Conservation (phyloP, 1,284 basidiomycete species). For the Tilletiaria anomala region DNA sequence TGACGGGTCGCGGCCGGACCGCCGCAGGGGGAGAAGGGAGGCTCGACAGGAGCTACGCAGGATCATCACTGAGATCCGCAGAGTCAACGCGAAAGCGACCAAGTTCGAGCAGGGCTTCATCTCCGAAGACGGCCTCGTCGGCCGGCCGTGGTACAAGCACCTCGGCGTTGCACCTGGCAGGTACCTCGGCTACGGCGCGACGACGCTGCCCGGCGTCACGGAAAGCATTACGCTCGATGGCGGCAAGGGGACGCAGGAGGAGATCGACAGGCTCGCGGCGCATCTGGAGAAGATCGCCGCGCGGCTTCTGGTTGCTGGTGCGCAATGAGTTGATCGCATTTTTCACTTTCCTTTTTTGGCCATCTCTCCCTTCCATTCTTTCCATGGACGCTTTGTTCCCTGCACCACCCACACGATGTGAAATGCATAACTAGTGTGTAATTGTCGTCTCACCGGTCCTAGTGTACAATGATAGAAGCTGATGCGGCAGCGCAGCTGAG, state of each 20-base stretch:
- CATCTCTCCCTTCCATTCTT: too few species aligned
- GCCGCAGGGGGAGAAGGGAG: too few species aligned
- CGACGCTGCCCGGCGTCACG: slow-evolving; percentile 65
- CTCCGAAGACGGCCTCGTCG: slow-evolving; percentile 53
- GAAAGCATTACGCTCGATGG: slow-evolving; percentile 45
- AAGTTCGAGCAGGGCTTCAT: slow-evolving; percentile 75
- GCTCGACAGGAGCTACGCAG: slow-evolving; percentile 33
- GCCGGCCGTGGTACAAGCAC: slow-evolving; percentile 64
- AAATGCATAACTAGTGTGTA: too few species aligned
- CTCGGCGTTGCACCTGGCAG: slow-evolving; percentile 77
- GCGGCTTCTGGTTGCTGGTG: slow-evolving; percentile 20
- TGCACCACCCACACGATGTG: too few species aligned
- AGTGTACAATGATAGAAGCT: slow-evolving; percentile 81
- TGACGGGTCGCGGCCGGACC: too few species aligned
- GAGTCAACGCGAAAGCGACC: slow-evolving; percentile 57
- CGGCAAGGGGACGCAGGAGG: slow-evolving; percentile 14
- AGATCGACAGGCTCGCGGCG: slow-evolving; percentile 24
- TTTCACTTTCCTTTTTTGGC: slow-evolving; percentile 10
- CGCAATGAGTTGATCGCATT: slow-evolving; percentile 23
- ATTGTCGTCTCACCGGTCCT: slow-evolving; percentile 81
- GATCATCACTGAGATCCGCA: slow-evolving; percentile 52
- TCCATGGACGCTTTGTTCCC: too few species aligned
- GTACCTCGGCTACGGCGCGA: slow-evolving; percentile 74
- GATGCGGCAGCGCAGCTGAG: too few species aligned
- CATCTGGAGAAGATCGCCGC: too few species aligned